Evolutionary conservation across 73 alveolate species (phyloP), one percentile per base, ranked within the genome.

Genomic region (Tetrahymena elliotti): DNA sequence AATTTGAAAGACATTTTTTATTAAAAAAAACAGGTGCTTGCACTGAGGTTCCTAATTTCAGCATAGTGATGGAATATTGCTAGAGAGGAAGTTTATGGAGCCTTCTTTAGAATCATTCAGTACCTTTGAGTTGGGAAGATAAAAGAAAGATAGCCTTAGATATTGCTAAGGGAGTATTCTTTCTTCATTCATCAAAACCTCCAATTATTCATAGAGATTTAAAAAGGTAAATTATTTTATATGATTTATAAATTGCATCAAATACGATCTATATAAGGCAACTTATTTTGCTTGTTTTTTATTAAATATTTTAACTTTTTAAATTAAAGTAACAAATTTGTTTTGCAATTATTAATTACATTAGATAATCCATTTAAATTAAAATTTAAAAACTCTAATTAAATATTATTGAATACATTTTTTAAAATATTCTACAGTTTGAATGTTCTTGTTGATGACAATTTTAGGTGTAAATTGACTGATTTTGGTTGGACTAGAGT

Each of bases 401-500:
- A 47, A 47, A 47, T 47, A 47, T 18, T 18, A 47, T 13, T 27
- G 13, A 6, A 47, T 47, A 8, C 13, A 47, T 47, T 0, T 47
- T 47, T 13, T 5, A 47, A 18, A 47, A 47, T 47, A 47, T 47
- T 47, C 82, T 47, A 47, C 24, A 68, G 88, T 95, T 96, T 98
- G 96, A 99, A 99, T 98, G 98, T 99, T 6, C 97, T 99, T 88
- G 96, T 99, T 33, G 99, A 99, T 96, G 99, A 99, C 52, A 98
- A 99, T 93, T 95, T 97, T 53, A 97, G 98, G 41, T 99, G 99
- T 22, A 99, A 98, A 97, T 97, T 99, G 54, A 99, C 99, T 47
- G 99, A 99, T 97, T 99, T 99, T 96, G 99, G 99, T 7, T 98
- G 99, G 98, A 99, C 99, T 4, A 98, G 99, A 93, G 96, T 97